phyloP scores from a whole-genome alignment of 2,329 filamentous ascomycete species.

The Aspergillus persii region DNA sequence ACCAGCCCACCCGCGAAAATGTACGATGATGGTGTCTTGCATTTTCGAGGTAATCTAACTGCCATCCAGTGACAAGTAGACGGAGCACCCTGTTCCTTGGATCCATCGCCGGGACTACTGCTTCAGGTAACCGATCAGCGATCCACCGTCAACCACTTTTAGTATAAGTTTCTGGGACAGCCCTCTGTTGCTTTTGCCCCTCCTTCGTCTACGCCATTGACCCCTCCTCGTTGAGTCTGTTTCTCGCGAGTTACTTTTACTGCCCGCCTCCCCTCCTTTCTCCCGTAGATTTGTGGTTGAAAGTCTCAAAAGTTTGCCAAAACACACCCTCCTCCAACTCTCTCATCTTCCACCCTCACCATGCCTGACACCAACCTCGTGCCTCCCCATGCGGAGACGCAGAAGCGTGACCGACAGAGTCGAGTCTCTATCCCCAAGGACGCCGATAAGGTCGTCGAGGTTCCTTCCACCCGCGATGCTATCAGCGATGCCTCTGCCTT shows the following conservation, averaged over 20 bases:
- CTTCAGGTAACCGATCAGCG: not conserved
- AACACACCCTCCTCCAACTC: not conserved
- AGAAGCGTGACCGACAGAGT: constrained; percentile 16
- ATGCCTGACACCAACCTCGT: not conserved
- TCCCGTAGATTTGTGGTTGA: not conserved
- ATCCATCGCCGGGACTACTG: not conserved
- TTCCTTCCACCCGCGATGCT: constrained; percentile 66
- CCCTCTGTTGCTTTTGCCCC: not conserved
- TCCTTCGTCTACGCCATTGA: not conserved
- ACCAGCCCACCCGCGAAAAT: not conserved
- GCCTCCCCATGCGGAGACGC: not conserved
- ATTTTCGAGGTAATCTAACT: not conserved
- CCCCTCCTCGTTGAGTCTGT: not conserved
- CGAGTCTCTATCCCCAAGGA: constrained; percentile 45
- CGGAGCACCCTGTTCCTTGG: not conserved
- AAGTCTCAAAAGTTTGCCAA: not conserved
- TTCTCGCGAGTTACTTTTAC: not conserved
- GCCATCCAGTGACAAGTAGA: not conserved
- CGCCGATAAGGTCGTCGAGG: constrained; percentile 59
- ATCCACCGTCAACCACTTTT: not conserved
- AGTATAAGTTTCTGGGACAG: not conserved
- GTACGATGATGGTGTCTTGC: not conserved
- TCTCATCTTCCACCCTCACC: not conserved
- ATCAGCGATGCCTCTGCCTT: constrained; percentile 66
- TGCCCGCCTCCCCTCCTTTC: not conserved